Percentiles rank a stretch among this genome's conserved stretches.
Evolutionary conservation across 2,329 filamentous ascomycete species (phyloP).

Genomic region (Calonectria pseudoturangicola): DNA sequence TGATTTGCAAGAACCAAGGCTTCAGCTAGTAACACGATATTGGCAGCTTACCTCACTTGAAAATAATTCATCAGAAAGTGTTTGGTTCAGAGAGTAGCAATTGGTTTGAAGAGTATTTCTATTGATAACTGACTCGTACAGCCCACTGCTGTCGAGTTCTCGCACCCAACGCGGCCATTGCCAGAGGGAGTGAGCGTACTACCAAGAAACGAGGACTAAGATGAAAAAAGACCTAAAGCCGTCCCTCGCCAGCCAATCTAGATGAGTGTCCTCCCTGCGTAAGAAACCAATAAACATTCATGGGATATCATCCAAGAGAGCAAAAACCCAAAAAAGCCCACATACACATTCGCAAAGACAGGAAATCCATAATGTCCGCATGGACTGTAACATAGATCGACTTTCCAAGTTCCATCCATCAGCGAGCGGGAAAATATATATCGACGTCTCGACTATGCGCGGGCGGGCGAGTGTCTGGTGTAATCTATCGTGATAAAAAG

Average conservation of each 20-base stretch:
- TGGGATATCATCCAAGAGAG: conserved; percentile 38
- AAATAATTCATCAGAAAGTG: background rate
- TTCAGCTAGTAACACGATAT: background rate
- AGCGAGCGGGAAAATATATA: conserved; percentile 18
- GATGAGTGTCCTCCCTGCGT: conserved; percentile 9
- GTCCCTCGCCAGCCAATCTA: conserved; percentile 28
- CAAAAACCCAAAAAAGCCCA: conserved; percentile 6
- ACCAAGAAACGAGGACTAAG: conserved; percentile 26
- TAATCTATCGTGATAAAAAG: conserved; percentile 38
- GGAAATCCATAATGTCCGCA: conserved; percentile 24
- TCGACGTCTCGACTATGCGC: conserved; percentile 31
- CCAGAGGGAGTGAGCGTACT: conserved; percentile 22
- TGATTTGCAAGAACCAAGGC: too few relatives aligned
- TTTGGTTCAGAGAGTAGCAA: background rate
- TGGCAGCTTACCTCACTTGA: background rate
- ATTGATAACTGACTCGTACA: conserved; percentile 27
- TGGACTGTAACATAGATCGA: conserved; percentile 24
- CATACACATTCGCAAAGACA: conserved; percentile 16
- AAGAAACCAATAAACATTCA: conserved; percentile 32
- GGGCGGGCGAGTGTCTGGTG: conserved; percentile 33
- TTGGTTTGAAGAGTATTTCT: conserved; percentile 32
- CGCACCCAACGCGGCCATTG: conserved; percentile 15
- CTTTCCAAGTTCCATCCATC: conserved; percentile 24
- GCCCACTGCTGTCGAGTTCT: conserved; percentile 30
- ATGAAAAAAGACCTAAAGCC: conserved; percentile 21